Base-by-base conservation (phyloP, 1,139 yeast genomes). In the Lodderomyces parapsilosis region DNA sequence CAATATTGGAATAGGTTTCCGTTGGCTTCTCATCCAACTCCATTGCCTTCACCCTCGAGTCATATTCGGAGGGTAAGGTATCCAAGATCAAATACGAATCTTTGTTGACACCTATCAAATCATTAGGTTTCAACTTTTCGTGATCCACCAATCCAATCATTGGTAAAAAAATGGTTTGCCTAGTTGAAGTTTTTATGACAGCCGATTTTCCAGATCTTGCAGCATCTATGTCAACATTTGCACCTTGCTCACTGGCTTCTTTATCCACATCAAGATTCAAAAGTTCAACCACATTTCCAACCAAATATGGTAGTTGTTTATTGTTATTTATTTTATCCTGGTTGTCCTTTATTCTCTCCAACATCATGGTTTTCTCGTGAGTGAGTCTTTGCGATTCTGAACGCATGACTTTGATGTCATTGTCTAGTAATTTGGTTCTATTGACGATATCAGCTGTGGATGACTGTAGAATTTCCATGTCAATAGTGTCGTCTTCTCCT, bases 21-120 rank as follows among this genome's bases (percentile, higher is more conserved):
- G 96, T 86, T 44, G 99, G 99, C 60, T 91, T 90, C 66, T 93
- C 99, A 62, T 94, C 99, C 40, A 94, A 98, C 66, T 93, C 99
- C 99, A 93, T 93, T 8, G 99, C 98, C 67, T 93, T 93, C 42
- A 94, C 99, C 55, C 99, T 79, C 41, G 96, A 86, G 64, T 94
- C 99, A 61, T 93, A 94, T 66, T 94, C 99, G 3, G 96, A 90
- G 7, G 99, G 99, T 54, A 94, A 74, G 2, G 96, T 90, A 65
- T 94, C 99, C 58, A 94, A 76, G 45, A 94, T 86, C 54, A 94
- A 76, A 60, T 91, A 94, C 6, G 97, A 88, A 61, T 94, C 99
- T 66, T 94, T 94, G 64, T 94, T 94, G 39, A 94, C 99, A 55
- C 99, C 99, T 50, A 94, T 95, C 56, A 94, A 74, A 60, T 94